These are phyloP conservation scores for Medicago lupulina DNA, from an alignment of 306 rosid species.

Conservation along the genomic window DNA sequence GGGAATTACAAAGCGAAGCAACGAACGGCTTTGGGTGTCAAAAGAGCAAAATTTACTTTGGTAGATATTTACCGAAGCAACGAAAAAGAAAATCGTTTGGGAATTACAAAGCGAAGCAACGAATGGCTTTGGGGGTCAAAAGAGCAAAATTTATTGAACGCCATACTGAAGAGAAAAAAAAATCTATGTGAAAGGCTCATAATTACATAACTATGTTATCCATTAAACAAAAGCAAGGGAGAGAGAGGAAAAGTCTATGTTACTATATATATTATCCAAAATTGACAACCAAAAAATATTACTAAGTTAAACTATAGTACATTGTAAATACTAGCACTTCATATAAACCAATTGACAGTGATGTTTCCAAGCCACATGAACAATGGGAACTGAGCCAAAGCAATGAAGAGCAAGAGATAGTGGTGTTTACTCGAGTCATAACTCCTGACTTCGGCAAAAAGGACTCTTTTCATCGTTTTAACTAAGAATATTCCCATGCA, in stretches of 20 bases:
- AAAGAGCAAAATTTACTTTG: too few species aligned
- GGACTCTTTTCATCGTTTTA: constrained; percentile 92
- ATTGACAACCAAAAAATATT: constrained; percentile 18
- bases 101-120: too few species aligned
- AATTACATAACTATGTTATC: too few species aligned
- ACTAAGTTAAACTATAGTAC: constrained; percentile 27
- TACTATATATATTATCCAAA: constrained; percentile 26
- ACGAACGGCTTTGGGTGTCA: too few species aligned
- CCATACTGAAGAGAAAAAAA: too few species aligned
- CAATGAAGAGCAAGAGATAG: constrained; percentile 85
- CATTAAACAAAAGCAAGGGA: not conserved
- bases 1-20: too few species aligned
- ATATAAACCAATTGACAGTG: constrained; percentile 73
- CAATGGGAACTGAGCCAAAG: constrained; percentile 86
- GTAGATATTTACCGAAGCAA: too few species aligned
- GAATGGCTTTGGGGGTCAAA: too few species aligned
- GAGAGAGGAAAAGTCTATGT: not conserved
- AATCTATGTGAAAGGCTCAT: too few species aligned
- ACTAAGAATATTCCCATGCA: constrained; percentile 96
- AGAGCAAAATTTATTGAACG: too few species aligned
- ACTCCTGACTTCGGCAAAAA: constrained; percentile 87
- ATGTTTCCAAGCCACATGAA: constrained; percentile 93
- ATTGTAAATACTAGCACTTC: constrained; percentile 25
- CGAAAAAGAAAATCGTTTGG: too few species aligned
- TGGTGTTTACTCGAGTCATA: constrained; percentile 88